Conservation (phyloP, 208 protist genomes). For the Wallacemonas sp. region DNA sequence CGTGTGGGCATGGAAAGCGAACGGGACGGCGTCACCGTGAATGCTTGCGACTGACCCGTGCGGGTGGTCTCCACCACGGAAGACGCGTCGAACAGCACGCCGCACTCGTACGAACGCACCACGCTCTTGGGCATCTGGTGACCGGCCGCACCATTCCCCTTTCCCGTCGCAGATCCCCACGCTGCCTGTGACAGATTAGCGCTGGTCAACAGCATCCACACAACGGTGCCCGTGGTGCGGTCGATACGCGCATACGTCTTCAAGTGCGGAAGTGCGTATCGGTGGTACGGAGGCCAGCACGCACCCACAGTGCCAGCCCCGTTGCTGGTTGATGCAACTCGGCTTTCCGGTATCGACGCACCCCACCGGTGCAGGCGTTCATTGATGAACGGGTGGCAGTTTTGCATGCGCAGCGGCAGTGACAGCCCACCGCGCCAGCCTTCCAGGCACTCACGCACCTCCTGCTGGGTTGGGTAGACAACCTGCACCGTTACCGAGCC, state of each 20-base stretch:
- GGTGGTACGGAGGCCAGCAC: neutral
- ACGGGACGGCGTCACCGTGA: constrained; percentile 39
- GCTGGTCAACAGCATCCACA: constrained; percentile 82
- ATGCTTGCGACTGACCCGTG: constrained; percentile 6
- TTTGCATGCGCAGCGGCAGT: constrained; percentile 51
- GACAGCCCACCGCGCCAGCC: constrained; percentile 77
- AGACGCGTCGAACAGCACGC: constrained; percentile 68
- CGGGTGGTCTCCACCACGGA: constrained; percentile 18
- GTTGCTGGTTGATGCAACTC: neutral
- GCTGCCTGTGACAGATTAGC: constrained; percentile 85
- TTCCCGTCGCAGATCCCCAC: constrained; percentile 60
- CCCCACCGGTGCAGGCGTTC: constrained; percentile 66
- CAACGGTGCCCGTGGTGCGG: constrained; percentile 22
- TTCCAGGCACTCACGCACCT: constrained; percentile 70
- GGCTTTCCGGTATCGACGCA: neutral
- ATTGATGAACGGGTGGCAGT: constrained; percentile 68
- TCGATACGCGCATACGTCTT: constrained; percentile 72
- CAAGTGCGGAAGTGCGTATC: constrained; percentile 70
- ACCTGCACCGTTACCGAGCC: constrained; percentile 34
- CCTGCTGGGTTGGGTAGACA: constrained; percentile 77
- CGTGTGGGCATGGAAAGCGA: constrained; percentile 26
- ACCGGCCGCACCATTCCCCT: neutral
- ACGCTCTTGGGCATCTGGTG: neutral
- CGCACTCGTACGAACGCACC: constrained; percentile 83
- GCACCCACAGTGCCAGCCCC: constrained; percentile 8